Percentiles rank a stretch among this genome's conserved stretches.
These are phyloP conservation scores for Passalora sequoiae DNA, from an alignment of 2,329 filamentous ascomycete genomes.

Conservation along the genomic window DNA sequence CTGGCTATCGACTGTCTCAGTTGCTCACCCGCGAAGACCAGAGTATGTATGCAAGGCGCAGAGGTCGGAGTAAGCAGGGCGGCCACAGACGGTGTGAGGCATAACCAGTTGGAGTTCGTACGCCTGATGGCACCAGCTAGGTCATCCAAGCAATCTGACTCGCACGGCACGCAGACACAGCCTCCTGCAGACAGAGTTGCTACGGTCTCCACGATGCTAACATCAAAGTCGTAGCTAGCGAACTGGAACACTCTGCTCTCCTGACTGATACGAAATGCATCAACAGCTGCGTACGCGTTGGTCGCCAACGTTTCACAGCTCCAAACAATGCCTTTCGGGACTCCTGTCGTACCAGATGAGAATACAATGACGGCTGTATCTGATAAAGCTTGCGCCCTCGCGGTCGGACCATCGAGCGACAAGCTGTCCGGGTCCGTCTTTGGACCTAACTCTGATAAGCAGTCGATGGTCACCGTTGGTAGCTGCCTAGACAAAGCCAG, in stretches of 20 bases:
- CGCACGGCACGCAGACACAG: conserved; percentile 10
- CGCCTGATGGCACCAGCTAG: conserved; percentile 23
- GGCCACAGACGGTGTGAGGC: conserved; percentile 54
- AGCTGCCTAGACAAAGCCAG: no score
- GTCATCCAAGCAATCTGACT: conserved; percentile 49
- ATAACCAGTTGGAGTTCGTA: conserved; percentile 35
- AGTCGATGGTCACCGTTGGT: no score
- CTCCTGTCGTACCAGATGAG: conserved; percentile 15
- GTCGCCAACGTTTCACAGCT: background rate
- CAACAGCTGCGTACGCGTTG: background rate
- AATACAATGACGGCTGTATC: conserved; percentile 11
- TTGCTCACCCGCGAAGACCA: conserved; percentile 11
- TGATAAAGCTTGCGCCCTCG: no score
- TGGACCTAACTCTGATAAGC: no score
- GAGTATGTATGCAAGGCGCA: conserved; percentile 33
- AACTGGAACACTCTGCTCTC: conserved; percentile 9
- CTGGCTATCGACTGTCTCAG: background rate
- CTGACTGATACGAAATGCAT: background rate
- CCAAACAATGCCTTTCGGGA: conserved; percentile 12
- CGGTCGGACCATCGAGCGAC: no score
- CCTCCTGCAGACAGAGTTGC: conserved; percentile 9
- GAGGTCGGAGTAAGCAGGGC: conserved; percentile 42
- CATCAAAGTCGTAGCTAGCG: conserved; percentile 17
- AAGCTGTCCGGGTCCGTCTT: no score
- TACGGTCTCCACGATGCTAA: conserved; percentile 4